Percentiles rank a stretch among this genome's conserved stretches.
These are phyloP conservation scores for Cladosporium sp. DNA, from an alignment of 2,329 filamentous ascomycete genomes.

Conservation along the genomic window DNA sequence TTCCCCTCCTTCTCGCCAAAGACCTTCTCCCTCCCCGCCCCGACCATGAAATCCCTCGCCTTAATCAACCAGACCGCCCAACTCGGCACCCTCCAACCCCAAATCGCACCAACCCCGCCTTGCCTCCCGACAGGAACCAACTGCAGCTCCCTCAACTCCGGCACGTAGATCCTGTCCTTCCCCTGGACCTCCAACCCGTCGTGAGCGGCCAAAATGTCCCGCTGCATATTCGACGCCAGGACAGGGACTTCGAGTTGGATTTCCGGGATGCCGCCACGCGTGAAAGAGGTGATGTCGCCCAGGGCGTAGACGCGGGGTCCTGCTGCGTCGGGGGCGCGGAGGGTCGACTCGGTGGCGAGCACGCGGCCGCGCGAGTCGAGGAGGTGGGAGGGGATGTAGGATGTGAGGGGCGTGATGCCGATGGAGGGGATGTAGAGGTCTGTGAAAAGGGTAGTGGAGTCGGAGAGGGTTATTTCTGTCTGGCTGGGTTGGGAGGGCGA, in stretches of 20 bases:
- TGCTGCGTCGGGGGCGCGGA: constrained; percentile 37
- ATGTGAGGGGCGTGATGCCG: constrained; percentile 47
- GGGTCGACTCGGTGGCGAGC: constrained; percentile 38
- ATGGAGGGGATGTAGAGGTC: constrained; percentile 50
- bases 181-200: constrained; percentile 22
- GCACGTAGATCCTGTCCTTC: constrained; percentile 32
- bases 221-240: constrained; percentile 39
- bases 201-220: constrained; percentile 36
- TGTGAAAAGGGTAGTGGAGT: constrained; percentile 41
- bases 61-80: constrained; percentile 37
- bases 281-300: constrained; percentile 41
- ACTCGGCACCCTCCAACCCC: constrained; percentile 36
- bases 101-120: constrained; percentile 35
- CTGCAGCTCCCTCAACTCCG: constrained; percentile 30
- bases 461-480: constrained; percentile 19
- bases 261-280: constrained; percentile 35
- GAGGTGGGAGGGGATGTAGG: constrained; percentile 44
- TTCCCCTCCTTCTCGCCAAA: constrained; percentile 14
- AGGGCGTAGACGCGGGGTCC: constrained; percentile 41
- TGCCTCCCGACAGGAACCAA: constrained; percentile 37
- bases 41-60: constrained; percentile 33
- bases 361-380: constrained; percentile 45
- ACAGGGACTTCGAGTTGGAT: constrained; percentile 35
- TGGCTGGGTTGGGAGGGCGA: constrained; percentile 20
- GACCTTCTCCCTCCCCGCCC: constrained; percentile 19